Percentiles rank a stretch among this genome's conserved stretches.
These are phyloP conservation scores for Sordariomycetes sp. DNA, from an alignment of 2,329 filamentous ascomycete species.

Conservation along the genomic window DNA sequence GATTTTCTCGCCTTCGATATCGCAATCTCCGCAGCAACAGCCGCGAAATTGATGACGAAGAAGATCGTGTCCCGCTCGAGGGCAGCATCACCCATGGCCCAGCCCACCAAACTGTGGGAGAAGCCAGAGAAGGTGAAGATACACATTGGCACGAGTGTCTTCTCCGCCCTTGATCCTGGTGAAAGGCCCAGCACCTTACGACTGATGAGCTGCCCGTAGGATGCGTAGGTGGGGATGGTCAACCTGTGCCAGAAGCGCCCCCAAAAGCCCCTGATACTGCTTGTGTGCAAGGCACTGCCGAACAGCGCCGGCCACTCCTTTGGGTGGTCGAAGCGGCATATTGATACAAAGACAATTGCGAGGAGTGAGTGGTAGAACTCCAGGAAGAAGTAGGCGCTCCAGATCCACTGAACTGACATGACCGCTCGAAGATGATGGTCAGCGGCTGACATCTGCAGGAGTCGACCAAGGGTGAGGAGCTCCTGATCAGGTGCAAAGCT, in stretches of 20 bases:
- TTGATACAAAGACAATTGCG: background rate
- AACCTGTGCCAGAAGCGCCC: conserved; percentile 7
- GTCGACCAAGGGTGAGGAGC: background rate
- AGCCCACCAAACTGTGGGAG: conserved; percentile 28
- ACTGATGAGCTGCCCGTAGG: background rate
- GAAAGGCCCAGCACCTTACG: background rate
- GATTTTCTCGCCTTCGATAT: background rate
- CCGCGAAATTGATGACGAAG: conserved; percentile 2
- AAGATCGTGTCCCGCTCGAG: conserved; percentile 2
- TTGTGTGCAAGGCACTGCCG: conserved; percentile 4
- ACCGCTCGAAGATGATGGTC: background rate
- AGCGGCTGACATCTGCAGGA: background rate
- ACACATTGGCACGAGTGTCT: conserved; percentile 1
- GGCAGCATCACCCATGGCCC: conserved; percentile 2
- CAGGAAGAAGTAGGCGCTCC: conserved; percentile 1
- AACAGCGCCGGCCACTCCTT: conserved; percentile 7
- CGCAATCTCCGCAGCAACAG: background rate
- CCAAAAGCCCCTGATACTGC: conserved; percentile 6
- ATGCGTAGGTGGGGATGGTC: conserved; percentile 1
- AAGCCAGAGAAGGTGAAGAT: conserved; percentile 24
- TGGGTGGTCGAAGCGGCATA: conserved; percentile 1
- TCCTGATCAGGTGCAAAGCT: background rate
- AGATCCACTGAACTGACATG: conserved; percentile 1
- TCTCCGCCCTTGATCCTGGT: background rate
- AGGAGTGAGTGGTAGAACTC: background rate